phyloP scores from a whole-genome alignment of 1,284 basidiomycete genomes.

The Golubevia pallescens region DNA sequence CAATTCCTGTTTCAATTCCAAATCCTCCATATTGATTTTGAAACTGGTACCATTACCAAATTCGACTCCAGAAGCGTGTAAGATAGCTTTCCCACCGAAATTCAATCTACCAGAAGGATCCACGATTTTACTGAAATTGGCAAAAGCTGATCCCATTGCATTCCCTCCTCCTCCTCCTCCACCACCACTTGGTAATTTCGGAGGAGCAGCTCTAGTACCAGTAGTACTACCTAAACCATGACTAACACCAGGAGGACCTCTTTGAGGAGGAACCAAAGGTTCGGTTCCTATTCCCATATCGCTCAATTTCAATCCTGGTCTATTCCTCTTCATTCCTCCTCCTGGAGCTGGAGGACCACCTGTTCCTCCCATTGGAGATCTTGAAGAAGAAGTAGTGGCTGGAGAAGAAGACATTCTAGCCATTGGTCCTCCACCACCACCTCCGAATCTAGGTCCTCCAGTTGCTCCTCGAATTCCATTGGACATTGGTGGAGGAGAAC shows the following conservation, averaged over 20 bases:
- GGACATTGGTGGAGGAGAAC: conserved; percentile 1
- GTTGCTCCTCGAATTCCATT: neutral
- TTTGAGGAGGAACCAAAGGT: conserved; percentile 2
- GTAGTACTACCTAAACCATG: conserved; percentile 10
- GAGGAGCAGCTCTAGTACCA: conserved; percentile 36
- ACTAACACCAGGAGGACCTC: conserved; percentile 3
- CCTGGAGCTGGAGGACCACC: conserved; percentile 3
- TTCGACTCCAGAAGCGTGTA: conserved; percentile 59
- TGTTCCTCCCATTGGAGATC: conserved; percentile 19
- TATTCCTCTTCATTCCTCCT: conserved; percentile 15
- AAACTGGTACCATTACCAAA: conserved; percentile 62
- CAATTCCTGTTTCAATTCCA: conserved; percentile 58
- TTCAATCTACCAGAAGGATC: conserved; percentile 60
- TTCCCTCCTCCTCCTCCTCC: conserved; percentile 4
- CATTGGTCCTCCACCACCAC: conserved; percentile 15
- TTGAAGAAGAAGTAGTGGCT: conserved; percentile 8
- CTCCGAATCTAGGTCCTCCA: conserved; percentile 27
- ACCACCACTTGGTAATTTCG: conserved; percentile 19
- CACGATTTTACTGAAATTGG: conserved; percentile 60
- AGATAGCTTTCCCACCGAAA: conserved; percentile 59
- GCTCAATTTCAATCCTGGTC: conserved; percentile 43
- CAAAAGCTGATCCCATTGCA: conserved; percentile 48
- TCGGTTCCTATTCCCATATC: conserved; percentile 32
- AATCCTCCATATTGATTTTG: conserved; percentile 64
- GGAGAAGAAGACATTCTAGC: too few species aligned